Evolutionary conservation across 2,329 filamentous ascomycete species (phyloP), one percentile per base, ranked within the genome.

Genomic region (Leptographium radiaticola): DNA sequence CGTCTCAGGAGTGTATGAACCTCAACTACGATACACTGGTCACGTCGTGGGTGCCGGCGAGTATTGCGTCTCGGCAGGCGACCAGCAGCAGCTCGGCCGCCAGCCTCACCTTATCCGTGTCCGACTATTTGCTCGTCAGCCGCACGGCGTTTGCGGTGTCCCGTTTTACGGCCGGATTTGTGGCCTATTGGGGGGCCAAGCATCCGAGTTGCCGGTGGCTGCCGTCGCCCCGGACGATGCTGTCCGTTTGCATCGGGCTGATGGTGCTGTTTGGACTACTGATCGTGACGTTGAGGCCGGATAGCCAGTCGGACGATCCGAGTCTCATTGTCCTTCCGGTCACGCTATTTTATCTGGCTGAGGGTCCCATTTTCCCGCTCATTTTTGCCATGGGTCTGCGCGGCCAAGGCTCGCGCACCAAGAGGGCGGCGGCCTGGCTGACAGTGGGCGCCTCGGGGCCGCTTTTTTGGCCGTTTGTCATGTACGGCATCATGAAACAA

Each of bases 291-390:
- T 57, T 81, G 11, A 66, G 65, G 4, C 70, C 70, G 4, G 34
- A 13, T 2, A 36, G 34, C 34, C 34, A 9, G 1, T 69, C 25
- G 25, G 25, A 25, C 25, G 25, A 77, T 54, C 68, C 75, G 0
- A 74, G 80, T 58, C 59, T 76, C 0, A 65, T 81, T 30, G 68
- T 72, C 30, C 72, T 80, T n/a, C 83, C 87, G 59, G 70, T 86
- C 2, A 73, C 83, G 42, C 61, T 90, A 33, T 85, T 86, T 58
- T 83, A 88, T 59, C 88, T 94, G 67, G 88, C 87, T 62, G 87
- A 91, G 66, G 86, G 84, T 0, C 87, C 89, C 51, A 80, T 88
- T 60, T 95, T 87, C 74, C 89, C 89, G 0, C 81, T 90, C 2
- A 83, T 93, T 56, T 89, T 89, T 60, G 82, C 86, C 4, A 76